A percentile compares a stretch with the other conserved stretches of the same genome.
phyloP scores from a whole-genome alignment of 805 yeast species.

The Zygotorulaspora florentina region DNA sequence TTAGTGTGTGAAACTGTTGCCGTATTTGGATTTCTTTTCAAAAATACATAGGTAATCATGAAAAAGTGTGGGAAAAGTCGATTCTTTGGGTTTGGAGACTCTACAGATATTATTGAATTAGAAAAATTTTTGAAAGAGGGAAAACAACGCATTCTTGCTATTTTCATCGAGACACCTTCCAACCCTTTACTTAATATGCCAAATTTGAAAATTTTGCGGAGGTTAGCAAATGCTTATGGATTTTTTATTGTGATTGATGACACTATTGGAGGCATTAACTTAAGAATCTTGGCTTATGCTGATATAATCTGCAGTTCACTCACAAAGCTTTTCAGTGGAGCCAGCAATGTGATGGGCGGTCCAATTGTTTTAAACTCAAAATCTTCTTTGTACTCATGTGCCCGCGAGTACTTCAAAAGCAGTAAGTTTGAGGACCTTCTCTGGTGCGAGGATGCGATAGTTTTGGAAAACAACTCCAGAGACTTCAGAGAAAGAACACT shows the following conservation, averaged over 20 bases:
- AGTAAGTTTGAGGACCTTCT: conserved; percentile 57
- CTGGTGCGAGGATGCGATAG: conserved; percentile 92
- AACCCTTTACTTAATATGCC: conserved; percentile 85
- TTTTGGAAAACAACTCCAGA: conserved; percentile 82
- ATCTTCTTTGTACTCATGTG: conserved; percentile 42
- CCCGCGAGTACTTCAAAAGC: conserved; percentile 48
- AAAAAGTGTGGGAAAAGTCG: conserved; percentile 77
- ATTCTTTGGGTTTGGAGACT: conserved; percentile 81
- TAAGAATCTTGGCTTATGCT: conserved; percentile 66
- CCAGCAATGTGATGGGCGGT: conserved; percentile 92
- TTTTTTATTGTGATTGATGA: conserved; percentile 83
- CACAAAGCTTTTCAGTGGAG: conserved; percentile 87
- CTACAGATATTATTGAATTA: conserved; percentile 56
- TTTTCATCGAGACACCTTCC: conserved; percentile 87
- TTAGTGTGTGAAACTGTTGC: conserved; percentile 40
- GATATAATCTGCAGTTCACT: conserved; percentile 82
- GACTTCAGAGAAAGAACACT: conserved; percentile 63
- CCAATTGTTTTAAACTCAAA: conserved; percentile 66
- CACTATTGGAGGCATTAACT: conserved; percentile 70
- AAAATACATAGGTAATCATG: conserved; percentile 78
- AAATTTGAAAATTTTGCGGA: conserved; percentile 54
- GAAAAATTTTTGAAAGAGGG: conserved; percentile 53
- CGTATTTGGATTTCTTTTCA: conserved; percentile 91
- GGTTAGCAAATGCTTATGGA: conserved; percentile 56
- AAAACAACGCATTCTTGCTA: conserved; percentile 48